Evolutionary conservation across 345 rosid genomes (phyloP), one percentile per base, ranked within the genome.

Genomic region (Arabidopsis thaliana): DNA sequence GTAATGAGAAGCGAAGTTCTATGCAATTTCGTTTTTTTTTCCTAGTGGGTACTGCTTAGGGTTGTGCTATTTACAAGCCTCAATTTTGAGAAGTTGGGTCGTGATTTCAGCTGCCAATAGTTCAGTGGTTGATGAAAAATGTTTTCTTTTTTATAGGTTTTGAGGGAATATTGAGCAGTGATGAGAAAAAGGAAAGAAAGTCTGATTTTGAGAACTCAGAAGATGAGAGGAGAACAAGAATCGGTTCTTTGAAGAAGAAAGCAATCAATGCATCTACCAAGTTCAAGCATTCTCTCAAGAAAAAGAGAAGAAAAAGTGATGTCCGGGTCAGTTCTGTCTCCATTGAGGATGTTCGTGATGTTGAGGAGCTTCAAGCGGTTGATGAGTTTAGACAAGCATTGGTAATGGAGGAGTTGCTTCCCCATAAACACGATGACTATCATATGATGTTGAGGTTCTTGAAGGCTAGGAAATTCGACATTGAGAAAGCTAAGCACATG

Each of bases 191-290:
- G 59, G 97, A 96, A 72, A 88, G 99, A 77, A 93, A 82, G 71
- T 93, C 97, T 11, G 99, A 96, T 79, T 96, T 96, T 67, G 99
- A 96, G 81, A 90, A 84, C 83, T 96, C 99, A 4, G 99, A 96
- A 83, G 99, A 96, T 69, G 99, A 96, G 78, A 93, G 98, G 87
- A 83, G 91, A 41, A 90, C 98, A 1, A 89, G 96, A 82, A 93
- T 96, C 22, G 96, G 99, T 32, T 79, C 98, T 3, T 59, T 96
- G 84, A 96, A 93, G 73, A 96, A 96, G 86, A 96, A 93, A 78
- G 99, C 99, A 0, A 63, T 96, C 74, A 83, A 88, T 85, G 98
- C 99, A 7, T 93, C 98, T 24, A 74, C 97, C 1, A 93, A 88
- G 41, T 93, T 96, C 77, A 93, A 83, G 83, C 99, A 91, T 78